A percentile compares a stretch with the other conserved stretches of the same genome.
These are phyloP conservation scores for Blastobotrys parvus DNA, from an alignment of 805 yeast genomes.

Conservation along the genomic window DNA sequence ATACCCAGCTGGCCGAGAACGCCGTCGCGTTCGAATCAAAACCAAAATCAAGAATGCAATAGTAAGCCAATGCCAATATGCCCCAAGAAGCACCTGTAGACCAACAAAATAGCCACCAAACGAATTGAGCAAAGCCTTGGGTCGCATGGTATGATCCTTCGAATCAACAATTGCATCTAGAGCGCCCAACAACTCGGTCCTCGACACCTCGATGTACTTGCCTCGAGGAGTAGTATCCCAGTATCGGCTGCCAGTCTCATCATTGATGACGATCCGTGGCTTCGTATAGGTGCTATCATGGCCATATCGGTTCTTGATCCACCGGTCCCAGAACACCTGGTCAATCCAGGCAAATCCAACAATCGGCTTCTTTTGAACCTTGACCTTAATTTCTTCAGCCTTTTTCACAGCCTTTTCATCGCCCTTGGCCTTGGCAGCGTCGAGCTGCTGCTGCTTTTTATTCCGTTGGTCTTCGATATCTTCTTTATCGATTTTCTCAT, in stretches of 20 bases:
- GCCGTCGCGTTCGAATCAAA: not conserved
- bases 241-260: constrained; percentile 21
- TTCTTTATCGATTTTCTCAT: constrained; percentile 16
- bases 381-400: constrained; percentile 19
- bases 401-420: constrained; percentile 25
- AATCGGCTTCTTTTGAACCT: constrained; percentile 9
- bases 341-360: constrained; percentile 32
- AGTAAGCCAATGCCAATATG: not conserved
- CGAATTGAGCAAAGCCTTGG: constrained; percentile 5
- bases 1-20: constrained; percentile 45
- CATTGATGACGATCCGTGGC: constrained; percentile 24
- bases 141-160: constrained; percentile 5
- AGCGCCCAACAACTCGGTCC: constrained; percentile 17
- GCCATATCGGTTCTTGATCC: constrained; percentile 26
- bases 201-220: constrained; percentile 15
- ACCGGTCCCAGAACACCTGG: constrained; percentile 27
- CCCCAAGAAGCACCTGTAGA: not conserved
- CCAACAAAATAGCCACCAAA: constrained; percentile 2
- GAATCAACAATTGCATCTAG: constrained; percentile 11
- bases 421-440: constrained; percentile 27
- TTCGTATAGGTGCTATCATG: constrained; percentile 15
- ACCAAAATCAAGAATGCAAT: not conserved
- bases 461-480: constrained; percentile 23
- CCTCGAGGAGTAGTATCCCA: constrained; percentile 26
- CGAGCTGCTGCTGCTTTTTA: constrained; percentile 24